Evolutionary conservation across 2,329 filamentous ascomycete genomes (phyloP), one percentile per base, ranked within the genome.

Genomic region (Botrytis elliptica): DNA sequence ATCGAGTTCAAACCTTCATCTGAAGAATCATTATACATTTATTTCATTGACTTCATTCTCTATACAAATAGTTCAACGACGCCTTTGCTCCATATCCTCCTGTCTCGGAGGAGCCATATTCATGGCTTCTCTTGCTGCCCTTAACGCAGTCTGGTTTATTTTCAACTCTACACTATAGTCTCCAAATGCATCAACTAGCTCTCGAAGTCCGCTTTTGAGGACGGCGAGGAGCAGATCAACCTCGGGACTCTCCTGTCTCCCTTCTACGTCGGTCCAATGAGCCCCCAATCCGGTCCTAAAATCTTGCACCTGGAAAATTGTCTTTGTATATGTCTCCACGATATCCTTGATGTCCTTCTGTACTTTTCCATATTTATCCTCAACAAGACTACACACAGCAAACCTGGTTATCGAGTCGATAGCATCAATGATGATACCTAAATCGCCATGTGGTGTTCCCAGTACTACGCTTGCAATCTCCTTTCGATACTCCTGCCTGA

Each of bases 321-420:
- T 90, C 0, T 82, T 78, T 0, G 93, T 95, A 75, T 97, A 88
- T 1, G 90, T 89, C 65, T 91, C 88, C 69, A 98, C 89, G 73
- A 97, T 91, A 67, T 84, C 84, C 1, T 92, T 89, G 3, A 98
- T 90, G 76, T 96, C 93, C 62, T 90, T 87, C 77, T 97, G 92
- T n/a, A 97, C 95, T 77, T 93, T 92, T 22, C 95, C 95, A 80
- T 90, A 96, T 65, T 88, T 87, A 81, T 98, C 95, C 82, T 98
- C 95, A 5, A 85, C 85, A 71, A 98, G 83, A 82, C 92, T 95
- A 75, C 88, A 88, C 6, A 93, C 87, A 0, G 93, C 88, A 42
- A 98, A 86, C 68, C 88, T 86, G 20, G 89, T 89, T 57, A 96
- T 84, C 0, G 91, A 88, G 74, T 90, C 89, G n/a, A 91, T 86